A percentile compares a stretch with the other conserved stretches of the same genome.
Conservation (phyloP, 2,329 filamentous ascomycete genomes). For the Zarea fungicola region DNA sequence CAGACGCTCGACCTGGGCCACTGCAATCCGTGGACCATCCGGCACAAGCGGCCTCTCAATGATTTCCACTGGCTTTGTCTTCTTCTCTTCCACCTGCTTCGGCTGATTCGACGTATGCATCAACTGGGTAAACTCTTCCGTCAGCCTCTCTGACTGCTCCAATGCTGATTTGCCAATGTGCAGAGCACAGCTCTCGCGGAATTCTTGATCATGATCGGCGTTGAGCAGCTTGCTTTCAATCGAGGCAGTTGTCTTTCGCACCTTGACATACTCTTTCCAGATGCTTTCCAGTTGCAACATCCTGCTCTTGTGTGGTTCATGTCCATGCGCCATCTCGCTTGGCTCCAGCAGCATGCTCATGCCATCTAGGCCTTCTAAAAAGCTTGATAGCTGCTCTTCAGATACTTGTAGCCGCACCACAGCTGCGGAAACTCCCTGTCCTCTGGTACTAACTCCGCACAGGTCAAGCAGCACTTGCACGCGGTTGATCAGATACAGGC, state of each 20-base stretch:
- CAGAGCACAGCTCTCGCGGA: conserved; percentile 26
- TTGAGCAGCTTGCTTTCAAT: conserved; percentile 33
- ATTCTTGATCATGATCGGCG: conserved; percentile 21
- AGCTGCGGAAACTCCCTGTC: not conserved
- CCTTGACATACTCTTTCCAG: conserved; percentile 26
- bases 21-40: not conserved
- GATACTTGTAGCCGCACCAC: conserved; percentile 23
- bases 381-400: conserved; percentile 13
- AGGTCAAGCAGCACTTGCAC: conserved; percentile 32
- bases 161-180: conserved; percentile 22
- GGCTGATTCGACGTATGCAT: not conserved
- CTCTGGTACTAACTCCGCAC: conserved; percentile 24
- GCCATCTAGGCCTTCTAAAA: not conserved
- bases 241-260: conserved; percentile 24
- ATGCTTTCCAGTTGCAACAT: conserved; percentile 30
- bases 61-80: not conserved
- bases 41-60: not conserved
- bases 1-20: not conserved
- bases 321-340: not conserved
- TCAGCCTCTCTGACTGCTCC: conserved; percentile 19
- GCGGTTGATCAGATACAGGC: conserved; percentile 26
- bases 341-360: not conserved
- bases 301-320: conserved; percentile 18
- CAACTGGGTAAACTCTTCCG: conserved; percentile 18
- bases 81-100: not conserved